Conservation (phyloP, 495 filamentous ascomycete species). For the Extremus antarcticus region DNA sequence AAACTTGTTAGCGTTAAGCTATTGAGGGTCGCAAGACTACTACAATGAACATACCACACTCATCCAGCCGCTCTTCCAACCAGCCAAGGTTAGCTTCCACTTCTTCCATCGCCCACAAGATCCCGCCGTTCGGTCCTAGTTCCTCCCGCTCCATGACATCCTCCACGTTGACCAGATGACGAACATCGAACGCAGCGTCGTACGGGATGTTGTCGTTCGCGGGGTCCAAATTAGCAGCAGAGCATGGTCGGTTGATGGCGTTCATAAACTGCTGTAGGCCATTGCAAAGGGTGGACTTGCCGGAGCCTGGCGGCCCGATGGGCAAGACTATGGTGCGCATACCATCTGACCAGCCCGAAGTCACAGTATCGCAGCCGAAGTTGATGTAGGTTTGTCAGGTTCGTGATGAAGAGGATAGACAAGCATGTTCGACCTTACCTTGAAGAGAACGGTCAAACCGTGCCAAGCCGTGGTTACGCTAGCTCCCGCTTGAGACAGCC, state of each 20-base stretch:
- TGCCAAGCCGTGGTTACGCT: too few species aligned
- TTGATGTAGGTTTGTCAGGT: too few species aligned
- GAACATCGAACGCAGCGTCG: constrained; percentile 80
- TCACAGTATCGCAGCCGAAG: too few species aligned
- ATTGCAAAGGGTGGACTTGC: constrained; percentile 96
- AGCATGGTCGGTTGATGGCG: constrained; percentile 88
- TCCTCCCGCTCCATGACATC: constrained; percentile 91
- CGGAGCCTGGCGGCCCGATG: constrained; percentile 83
- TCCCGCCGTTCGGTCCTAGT: constrained; percentile 83
- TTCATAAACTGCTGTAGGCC: constrained; percentile 97
- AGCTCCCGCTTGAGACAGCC: too few species aligned
- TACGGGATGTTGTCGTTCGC: constrained; percentile 81
- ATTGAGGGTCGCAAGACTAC: background rate
- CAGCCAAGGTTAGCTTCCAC: constrained; percentile 86
- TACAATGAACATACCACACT: constrained; percentile 29
- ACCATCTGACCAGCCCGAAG: background rate
- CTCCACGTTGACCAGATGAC: constrained; percentile 76
- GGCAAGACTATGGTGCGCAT: constrained; percentile 54
- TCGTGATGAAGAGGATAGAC: too few species aligned
- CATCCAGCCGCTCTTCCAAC: constrained; percentile 51
- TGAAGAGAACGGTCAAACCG: too few species aligned
- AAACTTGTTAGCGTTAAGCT: background rate
- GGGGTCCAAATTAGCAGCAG: constrained; percentile 90
- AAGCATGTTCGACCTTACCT: too few species aligned
- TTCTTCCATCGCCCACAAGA: constrained; percentile 90